phyloP scores from a whole-genome alignment of 2,329 filamentous ascomycete genomes.

The Grosmannia huntii region DNA sequence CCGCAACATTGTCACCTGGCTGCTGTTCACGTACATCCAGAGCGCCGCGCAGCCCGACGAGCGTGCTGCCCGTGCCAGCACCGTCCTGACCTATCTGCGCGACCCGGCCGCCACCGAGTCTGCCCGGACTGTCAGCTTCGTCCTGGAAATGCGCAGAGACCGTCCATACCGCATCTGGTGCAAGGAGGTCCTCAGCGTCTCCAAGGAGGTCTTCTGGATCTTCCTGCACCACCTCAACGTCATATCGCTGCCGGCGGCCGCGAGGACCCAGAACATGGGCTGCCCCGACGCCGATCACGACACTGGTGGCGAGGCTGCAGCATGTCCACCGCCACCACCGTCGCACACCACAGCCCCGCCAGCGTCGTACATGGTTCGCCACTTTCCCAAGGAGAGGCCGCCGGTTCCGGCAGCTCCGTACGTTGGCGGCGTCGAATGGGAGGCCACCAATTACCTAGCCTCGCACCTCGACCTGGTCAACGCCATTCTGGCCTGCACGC shows the following conservation, averaged over 20 bases:
- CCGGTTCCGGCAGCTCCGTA: constrained; percentile 92
- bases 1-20: constrained; percentile 74
- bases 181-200: constrained; percentile 83
- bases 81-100: constrained; percentile 66
- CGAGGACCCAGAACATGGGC: neutral
- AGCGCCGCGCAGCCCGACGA: constrained; percentile 49
- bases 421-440: constrained; percentile 96
- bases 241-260: constrained; percentile 44
- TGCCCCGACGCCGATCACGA: neutral
- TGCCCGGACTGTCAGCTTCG: constrained; percentile 68
- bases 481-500: constrained; percentile 72
- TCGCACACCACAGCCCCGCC: constrained; percentile 20
- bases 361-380: constrained; percentile 51
- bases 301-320: neutral
- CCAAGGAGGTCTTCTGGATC: constrained; percentile 98
- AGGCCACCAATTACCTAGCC: constrained; percentile 91
- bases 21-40: constrained; percentile 81
- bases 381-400: constrained; percentile 76
- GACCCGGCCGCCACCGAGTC: constrained; percentile 68
- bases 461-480: constrained; percentile 89
- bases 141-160: constrained; percentile 75
- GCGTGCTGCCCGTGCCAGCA: constrained; percentile 53
- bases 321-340: constrained; percentile 19
- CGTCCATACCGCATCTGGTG: constrained; percentile 89
- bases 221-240: constrained; percentile 92